Base-by-base conservation (phyloP, 768 basidiomycete species). In the Podaxis sp. region DNA sequence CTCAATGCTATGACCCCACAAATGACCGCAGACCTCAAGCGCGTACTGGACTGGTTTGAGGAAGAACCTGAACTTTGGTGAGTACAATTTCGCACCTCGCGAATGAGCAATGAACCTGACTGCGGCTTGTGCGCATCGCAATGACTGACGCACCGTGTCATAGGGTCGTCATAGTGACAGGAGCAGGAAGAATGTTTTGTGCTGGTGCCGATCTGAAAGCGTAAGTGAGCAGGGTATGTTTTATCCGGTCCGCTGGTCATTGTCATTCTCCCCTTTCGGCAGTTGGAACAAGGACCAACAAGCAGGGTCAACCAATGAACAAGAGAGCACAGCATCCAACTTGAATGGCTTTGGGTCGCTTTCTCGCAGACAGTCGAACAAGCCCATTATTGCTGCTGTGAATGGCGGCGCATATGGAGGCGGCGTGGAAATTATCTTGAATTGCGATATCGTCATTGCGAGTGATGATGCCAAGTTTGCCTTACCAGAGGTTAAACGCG, bases 331-430 rank as follows among this genome's bases (percentile, higher is more conserved):
- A 10, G 71, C 73, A 0, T 61, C 70, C 1, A 76, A 80, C 25
- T 59, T 74, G 0, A 72, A 88, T 62, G 90, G 91, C 4, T 92
- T 93, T 70, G 91, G 82, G 1, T 82, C 88, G 37, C 73, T 93
- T 40, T 92, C 90, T 1, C 82, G 88, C 25, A 80, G 91, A 3
- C 79, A 77, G 37, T 82, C 83, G 0, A 76, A 71, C 62, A 93
- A 93, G 68, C 90, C 90, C 5, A 82, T 91, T 55, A 87, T 93
- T 50, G 91, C 91, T 11, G 91, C 91, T 2, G 90, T 91, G 1
- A 82, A 85, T 61, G 91, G 91, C n/a, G 81, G 86, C 32, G 83
- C 86, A 0, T 83, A 82, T 50, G 87, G 87, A 36, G 88, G 88
- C 1, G 88, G 86, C 5, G 75, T 82, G 63, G 88, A 89, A 68